Conservation (phyloP, 2,329 filamentous ascomycete genomes). For the Microcera coccophila region DNA sequence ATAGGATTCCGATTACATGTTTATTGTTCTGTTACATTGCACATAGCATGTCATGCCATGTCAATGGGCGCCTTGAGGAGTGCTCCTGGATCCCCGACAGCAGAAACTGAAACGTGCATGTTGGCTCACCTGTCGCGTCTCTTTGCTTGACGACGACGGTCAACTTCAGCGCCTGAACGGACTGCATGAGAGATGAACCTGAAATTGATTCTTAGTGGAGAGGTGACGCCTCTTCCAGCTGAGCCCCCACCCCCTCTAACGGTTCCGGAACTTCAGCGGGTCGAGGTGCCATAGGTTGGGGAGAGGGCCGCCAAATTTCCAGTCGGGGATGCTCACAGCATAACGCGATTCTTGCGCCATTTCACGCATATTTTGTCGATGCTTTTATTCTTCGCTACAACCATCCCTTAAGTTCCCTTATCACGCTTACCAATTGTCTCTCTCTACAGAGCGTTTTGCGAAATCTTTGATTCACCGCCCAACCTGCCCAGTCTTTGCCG, state of each 20-base stretch:
- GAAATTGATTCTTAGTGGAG: too few species aligned
- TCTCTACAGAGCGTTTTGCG: too few species aligned
- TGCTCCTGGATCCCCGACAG: too few species aligned
- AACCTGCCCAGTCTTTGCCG: background rate
- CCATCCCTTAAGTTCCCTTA: too few species aligned
- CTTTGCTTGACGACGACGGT: background rate
- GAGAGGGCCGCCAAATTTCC: background rate
- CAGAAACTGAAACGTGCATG: background rate
- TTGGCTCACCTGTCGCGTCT: background rate
- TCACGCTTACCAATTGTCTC: too few species aligned
- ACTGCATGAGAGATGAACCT: background rate
- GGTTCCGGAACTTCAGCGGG: too few species aligned
- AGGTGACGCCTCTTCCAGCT: too few species aligned
- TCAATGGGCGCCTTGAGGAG: too few species aligned
- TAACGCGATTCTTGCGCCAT: background rate
- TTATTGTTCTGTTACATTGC: background rate
- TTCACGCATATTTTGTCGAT: background rate
- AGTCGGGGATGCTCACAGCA: background rate
- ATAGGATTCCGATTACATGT: background rate
- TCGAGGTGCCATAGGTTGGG: too few species aligned
- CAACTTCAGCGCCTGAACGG: background rate
- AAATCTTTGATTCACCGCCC: background rate
- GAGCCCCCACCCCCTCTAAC: too few species aligned
- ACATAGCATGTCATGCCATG: background rate
- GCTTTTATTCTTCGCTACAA: too few species aligned